A percentile compares a stretch with the other conserved stretches of the same genome.
Evolutionary conservation across 441 rosid genomes (phyloP).

Genomic region (Dalechampia spathulata): DNA sequence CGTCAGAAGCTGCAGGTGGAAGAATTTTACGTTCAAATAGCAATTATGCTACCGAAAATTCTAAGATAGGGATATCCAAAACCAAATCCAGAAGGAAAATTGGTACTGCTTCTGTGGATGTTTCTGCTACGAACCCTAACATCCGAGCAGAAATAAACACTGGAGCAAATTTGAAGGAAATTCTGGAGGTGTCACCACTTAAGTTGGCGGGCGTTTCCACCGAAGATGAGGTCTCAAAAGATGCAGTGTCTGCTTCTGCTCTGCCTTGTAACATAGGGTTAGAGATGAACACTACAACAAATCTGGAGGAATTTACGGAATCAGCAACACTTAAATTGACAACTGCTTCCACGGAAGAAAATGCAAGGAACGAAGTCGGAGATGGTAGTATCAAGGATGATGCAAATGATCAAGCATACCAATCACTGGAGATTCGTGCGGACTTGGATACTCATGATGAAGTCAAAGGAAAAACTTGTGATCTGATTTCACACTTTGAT

Average conservation of each 20-base stretch:
- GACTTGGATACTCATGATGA: constrained; percentile 11
- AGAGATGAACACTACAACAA: not conserved
- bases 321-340: not conserved
- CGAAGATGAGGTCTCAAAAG: not conserved
- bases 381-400: constrained; percentile 3
- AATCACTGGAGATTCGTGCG: not conserved
- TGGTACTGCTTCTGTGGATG: constrained; percentile 3
- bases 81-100: not conserved
- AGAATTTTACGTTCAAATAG: not conserved
- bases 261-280: constrained; percentile 6
- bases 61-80: not conserved
- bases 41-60: constrained; percentile 4
- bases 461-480: constrained; percentile 1
- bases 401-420: constrained; percentile 6
- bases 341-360: constrained; percentile 1
- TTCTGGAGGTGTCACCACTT: not conserved
- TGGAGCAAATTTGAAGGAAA: constrained; percentile 3
- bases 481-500: constrained; percentile 3
- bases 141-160: constrained; percentile 3
- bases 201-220: not conserved
- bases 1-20: constrained; percentile 18
- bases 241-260: not conserved
- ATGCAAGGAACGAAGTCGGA: constrained; percentile 7
- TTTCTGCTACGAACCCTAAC: constrained; percentile 1
- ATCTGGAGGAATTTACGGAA: constrained; percentile 1